Conservation (phyloP, 148 eudicot species). For the Camellia sinensis region DNA sequence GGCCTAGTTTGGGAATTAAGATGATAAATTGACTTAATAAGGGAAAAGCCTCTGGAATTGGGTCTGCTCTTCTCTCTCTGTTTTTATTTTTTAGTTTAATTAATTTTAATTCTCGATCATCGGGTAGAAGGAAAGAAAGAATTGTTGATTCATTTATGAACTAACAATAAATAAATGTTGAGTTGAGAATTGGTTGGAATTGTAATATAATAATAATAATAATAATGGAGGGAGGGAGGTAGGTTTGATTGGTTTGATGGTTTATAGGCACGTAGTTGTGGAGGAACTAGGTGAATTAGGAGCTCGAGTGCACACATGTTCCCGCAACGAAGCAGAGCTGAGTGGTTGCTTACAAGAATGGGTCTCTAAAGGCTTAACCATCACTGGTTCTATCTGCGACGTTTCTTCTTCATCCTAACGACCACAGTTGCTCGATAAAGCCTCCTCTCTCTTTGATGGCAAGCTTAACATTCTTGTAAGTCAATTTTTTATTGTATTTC, state of each 20-base stretch:
- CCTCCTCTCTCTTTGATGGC: conserved; percentile 56
- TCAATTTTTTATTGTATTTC: background rate
- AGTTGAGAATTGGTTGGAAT: too few relatives aligned
- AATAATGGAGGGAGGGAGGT: too few relatives aligned
- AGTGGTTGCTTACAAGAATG: conserved; percentile 68
- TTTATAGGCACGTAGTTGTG: conserved; percentile 63
- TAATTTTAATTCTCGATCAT: too few relatives aligned
- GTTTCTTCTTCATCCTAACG: conserved; percentile 51
- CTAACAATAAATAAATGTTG: too few relatives aligned
- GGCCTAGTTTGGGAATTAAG: too few relatives aligned
- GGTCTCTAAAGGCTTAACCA: conserved; percentile 59
- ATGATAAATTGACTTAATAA: too few relatives aligned
- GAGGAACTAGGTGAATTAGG: conserved; percentile 80
- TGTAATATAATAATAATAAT: too few relatives aligned
- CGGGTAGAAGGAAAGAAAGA: too few relatives aligned
- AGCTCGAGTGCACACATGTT: conserved; percentile 69
- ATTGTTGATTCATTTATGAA: too few relatives aligned
- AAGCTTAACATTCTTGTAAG: conserved; percentile 89
- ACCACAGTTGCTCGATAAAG: conserved; percentile 49
- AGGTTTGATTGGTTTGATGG: background rate
- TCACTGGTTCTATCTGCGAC: conserved; percentile 74
- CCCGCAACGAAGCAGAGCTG: conserved; percentile 67
- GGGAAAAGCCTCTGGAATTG: too few relatives aligned
- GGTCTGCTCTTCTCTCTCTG: too few relatives aligned
- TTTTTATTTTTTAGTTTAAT: too few relatives aligned